Evolutionary conservation across 2,329 filamentous ascomycete genomes (phyloP).

Genomic region (Talaromyces sp.): DNA sequence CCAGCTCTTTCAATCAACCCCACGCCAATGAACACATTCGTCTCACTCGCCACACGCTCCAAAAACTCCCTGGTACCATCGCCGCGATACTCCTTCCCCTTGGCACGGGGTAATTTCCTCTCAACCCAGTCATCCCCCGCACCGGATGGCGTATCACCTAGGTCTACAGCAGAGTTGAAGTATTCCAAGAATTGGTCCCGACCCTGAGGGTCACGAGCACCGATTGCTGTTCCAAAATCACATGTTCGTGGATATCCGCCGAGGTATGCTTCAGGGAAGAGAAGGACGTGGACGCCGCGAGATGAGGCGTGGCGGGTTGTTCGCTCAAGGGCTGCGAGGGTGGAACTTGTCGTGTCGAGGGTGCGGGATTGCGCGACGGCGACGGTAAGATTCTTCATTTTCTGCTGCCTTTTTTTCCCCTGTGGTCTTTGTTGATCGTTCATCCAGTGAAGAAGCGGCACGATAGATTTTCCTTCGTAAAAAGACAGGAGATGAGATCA

Average conservation of each 20-base stretch:
- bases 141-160: conserved; percentile 73
- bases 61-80: conserved; percentile 78
- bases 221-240: conserved; percentile 71
- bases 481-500: not conserved
- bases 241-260: conserved; percentile 86
- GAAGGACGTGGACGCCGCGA: conserved; percentile 63
- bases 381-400: conserved; percentile 43
- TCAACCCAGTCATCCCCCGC: conserved; percentile 70
- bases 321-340: conserved; percentile 62
- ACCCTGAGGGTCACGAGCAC: conserved; percentile 63
- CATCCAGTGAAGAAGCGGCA: too few relatives aligned
- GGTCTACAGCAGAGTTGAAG: conserved; percentile 73
- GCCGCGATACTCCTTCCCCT: conserved; percentile 55
- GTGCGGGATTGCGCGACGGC: conserved; percentile 49
- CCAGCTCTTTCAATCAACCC: conserved; percentile 77
- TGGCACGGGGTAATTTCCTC: conserved; percentile 53
- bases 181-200: conserved; percentile 80
- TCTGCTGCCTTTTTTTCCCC: not conserved
- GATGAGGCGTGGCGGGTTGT: conserved; percentile 64
- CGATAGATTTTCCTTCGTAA: not conserved
- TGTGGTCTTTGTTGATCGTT: too few relatives aligned
- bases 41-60: conserved; percentile 70
- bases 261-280: conserved; percentile 89
- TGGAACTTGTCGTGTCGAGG: conserved; percentile 47
- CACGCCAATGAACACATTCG: conserved; percentile 76